These are phyloP conservation scores for Beauveria rudraprayagi DNA, from an alignment of 2,329 filamentous ascomycete species.

Conservation along the genomic window DNA sequence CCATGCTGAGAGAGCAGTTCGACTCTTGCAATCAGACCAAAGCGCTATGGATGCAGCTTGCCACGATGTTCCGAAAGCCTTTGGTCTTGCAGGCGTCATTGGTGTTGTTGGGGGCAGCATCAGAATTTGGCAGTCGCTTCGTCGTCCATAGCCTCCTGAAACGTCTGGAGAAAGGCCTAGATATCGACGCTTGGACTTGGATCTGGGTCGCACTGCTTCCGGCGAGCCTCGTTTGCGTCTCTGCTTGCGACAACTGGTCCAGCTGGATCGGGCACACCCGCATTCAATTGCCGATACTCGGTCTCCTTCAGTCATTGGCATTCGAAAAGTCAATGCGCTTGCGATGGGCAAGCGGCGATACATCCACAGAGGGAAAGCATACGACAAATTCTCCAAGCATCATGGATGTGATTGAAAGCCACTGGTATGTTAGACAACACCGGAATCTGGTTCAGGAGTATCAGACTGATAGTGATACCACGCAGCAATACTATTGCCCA, in stretches of 20 bases:
- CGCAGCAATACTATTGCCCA: not conserved
- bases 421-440: not conserved
- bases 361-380: not conserved
- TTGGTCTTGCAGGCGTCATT: slow-evolving; percentile 1
- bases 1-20: not conserved
- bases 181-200: slow-evolving; percentile 21
- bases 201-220: slow-evolving; percentile 42
- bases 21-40: not conserved
- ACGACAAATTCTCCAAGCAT: not conserved
- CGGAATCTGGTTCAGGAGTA: not conserved
- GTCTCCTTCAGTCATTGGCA: not conserved
- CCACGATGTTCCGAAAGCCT: not conserved
- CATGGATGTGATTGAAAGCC: not conserved
- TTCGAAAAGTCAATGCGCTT: slow-evolving; percentile 8
- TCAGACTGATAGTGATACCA: not conserved
- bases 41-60: not conserved
- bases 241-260: slow-evolving; percentile 24
- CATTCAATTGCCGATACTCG: not conserved
- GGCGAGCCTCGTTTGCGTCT: slow-evolving; percentile 44
- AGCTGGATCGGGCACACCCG: not conserved
- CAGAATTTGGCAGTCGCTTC: slow-evolving; percentile 1
- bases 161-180: slow-evolving; percentile 29
- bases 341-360: not conserved
- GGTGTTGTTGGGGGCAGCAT: not conserved
- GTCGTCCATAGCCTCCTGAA: slow-evolving; percentile 1